Evolutionary conservation across 2,329 filamentous ascomycete genomes (phyloP).

Genomic region (Pyricularia sp.): DNA sequence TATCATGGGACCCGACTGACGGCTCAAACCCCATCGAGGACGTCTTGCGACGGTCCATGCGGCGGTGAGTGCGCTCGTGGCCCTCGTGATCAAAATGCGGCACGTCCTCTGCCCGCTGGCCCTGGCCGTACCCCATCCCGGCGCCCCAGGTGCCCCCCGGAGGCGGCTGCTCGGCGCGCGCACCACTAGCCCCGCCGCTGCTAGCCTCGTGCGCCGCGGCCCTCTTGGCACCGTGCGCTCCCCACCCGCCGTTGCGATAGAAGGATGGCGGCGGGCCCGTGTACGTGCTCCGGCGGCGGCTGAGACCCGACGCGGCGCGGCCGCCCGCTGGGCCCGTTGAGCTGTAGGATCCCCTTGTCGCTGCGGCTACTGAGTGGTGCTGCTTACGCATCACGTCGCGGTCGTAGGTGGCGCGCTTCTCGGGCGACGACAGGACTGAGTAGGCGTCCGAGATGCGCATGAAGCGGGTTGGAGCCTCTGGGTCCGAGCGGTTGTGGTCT

Average conservation of each 20-base stretch:
- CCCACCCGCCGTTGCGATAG: conserved; percentile 75
- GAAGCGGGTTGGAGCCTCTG: conserved; percentile 64
- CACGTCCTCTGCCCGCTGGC: conserved; percentile 37
- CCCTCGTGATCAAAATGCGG: conserved; percentile 69
- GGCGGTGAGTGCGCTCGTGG: conserved; percentile 66
- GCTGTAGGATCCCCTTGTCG: conserved; percentile 39
- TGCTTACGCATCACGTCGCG: conserved; percentile 46
- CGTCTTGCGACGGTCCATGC: conserved; percentile 39
- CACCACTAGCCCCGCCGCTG: conserved; percentile 17
- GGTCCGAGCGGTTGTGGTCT: conserved; percentile 75
- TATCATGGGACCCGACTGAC: conserved; percentile 27
- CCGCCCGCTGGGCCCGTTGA: conserved; percentile 57
- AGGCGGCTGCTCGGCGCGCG: conserved; percentile 12
- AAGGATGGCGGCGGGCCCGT: conserved; percentile 84
- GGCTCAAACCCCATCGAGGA: conserved; percentile 18
- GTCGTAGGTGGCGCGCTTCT: conserved; percentile 76
- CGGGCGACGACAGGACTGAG: conserved; percentile 59
- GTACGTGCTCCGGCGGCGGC: conserved; percentile 65
- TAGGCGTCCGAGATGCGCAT: conserved; percentile 80
- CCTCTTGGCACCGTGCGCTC: conserved; percentile 51
- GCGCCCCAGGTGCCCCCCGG: conserved; percentile 14
- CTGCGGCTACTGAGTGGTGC: conserved; percentile 16
- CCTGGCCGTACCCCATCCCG: conserved; percentile 42
- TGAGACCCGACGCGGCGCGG: conserved; percentile 72
- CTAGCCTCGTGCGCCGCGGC: conserved; percentile 39